These are phyloP conservation scores for Senna siamea DNA, from an alignment of 306 rosid species.

Conservation along the genomic window DNA sequence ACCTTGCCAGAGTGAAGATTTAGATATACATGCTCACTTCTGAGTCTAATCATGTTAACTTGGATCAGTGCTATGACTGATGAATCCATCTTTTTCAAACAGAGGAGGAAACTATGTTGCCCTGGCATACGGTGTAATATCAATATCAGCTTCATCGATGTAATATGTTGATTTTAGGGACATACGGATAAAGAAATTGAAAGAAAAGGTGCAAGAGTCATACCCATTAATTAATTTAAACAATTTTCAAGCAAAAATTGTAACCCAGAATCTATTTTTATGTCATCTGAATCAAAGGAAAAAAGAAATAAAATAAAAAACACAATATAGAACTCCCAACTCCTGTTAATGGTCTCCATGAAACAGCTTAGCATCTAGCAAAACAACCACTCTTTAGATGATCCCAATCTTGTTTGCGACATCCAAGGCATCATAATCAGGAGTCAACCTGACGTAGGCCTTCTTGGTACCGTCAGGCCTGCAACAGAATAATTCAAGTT, in stretches of 20 bases:
- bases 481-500: slow-evolving; percentile 31
- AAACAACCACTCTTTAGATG: slow-evolving; percentile 52
- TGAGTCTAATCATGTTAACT: no score
- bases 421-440: slow-evolving; percentile 83
- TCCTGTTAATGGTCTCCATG: no score
- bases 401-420: slow-evolving; percentile 95
- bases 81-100: no score
- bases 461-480: slow-evolving; percentile 97
- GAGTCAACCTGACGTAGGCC: slow-evolving; percentile 90
- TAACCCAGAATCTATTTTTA: slow-evolving; percentile 20
- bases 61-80: no score
- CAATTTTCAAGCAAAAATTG: slow-evolving; percentile 44
- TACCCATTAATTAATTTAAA: slow-evolving; percentile 18
- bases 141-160: no score
- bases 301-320: slow-evolving; percentile 29
- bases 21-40: no score
- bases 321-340: no score
- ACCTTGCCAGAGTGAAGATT: no score
- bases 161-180: no score
- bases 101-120: no score
- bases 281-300: slow-evolving; percentile 17
- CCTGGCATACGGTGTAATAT: no score
- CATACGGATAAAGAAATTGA: not conserved
- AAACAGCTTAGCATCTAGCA: slow-evolving; percentile 35
- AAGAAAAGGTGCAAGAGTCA: not conserved